Conservation (phyloP, 495 filamentous ascomycete species). For the Neurospora africana region DNA sequence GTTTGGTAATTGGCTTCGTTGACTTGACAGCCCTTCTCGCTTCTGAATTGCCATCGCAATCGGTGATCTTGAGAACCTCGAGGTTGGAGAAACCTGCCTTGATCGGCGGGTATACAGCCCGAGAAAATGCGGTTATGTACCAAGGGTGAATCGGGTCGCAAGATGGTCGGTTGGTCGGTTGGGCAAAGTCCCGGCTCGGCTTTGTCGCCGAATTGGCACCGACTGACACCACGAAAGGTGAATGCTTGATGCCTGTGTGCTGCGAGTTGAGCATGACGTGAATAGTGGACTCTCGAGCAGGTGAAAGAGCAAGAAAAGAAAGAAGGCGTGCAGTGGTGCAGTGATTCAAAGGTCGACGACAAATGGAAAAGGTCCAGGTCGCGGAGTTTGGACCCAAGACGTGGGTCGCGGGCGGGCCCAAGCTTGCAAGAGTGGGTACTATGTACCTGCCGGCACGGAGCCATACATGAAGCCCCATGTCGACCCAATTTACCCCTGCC, state of each 20-base stretch:
- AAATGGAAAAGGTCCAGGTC: background rate
- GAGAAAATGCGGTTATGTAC: background rate
- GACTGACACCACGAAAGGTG: background rate
- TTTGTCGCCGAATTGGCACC: background rate
- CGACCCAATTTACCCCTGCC: background rate
- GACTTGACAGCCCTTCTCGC: slow-evolving; percentile 1
- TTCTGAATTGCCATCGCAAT: background rate
- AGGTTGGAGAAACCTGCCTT: background rate
- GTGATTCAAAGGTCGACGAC: background rate
- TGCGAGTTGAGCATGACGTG: background rate
- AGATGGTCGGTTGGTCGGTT: background rate
- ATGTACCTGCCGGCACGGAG: slow-evolving; percentile 2
- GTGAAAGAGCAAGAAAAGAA: background rate
- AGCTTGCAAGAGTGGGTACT: slow-evolving; percentile 6
- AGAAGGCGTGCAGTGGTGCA: background rate
- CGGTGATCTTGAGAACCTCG: background rate
- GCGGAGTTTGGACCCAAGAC: slow-evolving; percentile 10
- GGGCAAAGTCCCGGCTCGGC: background rate
- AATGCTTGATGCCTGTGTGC: background rate
- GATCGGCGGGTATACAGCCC: background rate
- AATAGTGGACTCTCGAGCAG: background rate
- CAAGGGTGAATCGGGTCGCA: background rate
- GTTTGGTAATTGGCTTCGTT: background rate
- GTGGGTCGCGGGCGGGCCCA: slow-evolving; percentile 7
- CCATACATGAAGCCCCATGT: background rate